These are phyloP conservation scores for Cladosporium sphaerospermum DNA, from an alignment of 2,329 filamentous ascomycete genomes.

Conservation along the genomic window DNA sequence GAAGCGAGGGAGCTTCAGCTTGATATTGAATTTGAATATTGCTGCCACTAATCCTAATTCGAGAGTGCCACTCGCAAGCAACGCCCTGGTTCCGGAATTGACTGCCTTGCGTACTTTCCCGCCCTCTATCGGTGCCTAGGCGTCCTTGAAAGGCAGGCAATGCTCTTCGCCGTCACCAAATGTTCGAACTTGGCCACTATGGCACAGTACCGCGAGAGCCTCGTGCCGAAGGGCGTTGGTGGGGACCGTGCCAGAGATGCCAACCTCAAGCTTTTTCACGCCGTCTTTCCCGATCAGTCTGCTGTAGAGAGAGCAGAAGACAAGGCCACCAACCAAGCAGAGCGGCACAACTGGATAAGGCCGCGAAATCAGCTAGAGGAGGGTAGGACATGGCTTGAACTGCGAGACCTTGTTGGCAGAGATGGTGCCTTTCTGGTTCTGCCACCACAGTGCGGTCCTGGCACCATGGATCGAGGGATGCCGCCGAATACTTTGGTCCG, in stretches of 20 bases:
- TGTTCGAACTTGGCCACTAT: not conserved
- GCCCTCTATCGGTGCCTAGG: not conserved
- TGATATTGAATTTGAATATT: too few species aligned
- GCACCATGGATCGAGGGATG: not conserved
- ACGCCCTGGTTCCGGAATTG: not conserved
- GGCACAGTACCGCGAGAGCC: not conserved
- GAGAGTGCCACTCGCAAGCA: too few species aligned
- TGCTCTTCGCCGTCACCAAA: not conserved
- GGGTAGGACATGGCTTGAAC: not conserved
- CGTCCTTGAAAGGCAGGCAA: not conserved
- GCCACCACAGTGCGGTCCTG: slow-evolving; percentile 1
- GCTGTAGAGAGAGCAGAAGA: not conserved
- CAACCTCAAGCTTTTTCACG: not conserved
- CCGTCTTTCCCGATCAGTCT: not conserved
- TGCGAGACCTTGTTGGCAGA: not conserved
- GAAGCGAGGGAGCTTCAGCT: not conserved
- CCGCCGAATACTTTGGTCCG: not conserved
- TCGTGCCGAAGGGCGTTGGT: not conserved
- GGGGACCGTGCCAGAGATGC: not conserved
- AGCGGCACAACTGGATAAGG: not conserved
- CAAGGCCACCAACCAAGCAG: not conserved
- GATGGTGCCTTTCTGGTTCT: not conserved
- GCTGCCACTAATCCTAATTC: too few species aligned
- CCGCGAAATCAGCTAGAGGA: not conserved
- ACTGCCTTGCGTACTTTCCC: not conserved